Conservation (phyloP, 768 basidiomycete species). For the Aureoboletus auriporus region DNA sequence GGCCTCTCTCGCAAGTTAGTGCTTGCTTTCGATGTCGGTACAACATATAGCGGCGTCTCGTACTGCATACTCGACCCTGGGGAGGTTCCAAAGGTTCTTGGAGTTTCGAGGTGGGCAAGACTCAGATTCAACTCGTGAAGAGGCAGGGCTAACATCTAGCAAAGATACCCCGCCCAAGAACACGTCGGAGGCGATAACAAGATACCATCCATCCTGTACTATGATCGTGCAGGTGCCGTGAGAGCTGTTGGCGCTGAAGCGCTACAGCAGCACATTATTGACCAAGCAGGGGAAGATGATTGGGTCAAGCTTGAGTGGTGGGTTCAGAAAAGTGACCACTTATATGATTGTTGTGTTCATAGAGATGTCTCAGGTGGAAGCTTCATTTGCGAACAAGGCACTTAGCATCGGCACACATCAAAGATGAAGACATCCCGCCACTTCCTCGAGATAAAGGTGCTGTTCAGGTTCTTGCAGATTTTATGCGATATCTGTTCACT, state of each 20-base stretch:
- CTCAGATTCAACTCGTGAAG: background rate
- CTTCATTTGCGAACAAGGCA: slow-evolving; percentile 33
- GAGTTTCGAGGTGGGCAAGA: slow-evolving; percentile 23
- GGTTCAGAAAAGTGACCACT: background rate
- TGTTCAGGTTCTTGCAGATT: slow-evolving; percentile 18
- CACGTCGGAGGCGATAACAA: slow-evolving; percentile 34
- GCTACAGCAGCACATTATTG: slow-evolving; percentile 16
- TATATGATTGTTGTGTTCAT: background rate
- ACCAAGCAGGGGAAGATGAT: slow-evolving; percentile 35
- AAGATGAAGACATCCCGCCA: slow-evolving; percentile 18
- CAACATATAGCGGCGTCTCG: slow-evolving; percentile 23
- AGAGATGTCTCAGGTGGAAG: slow-evolving; percentile 23
- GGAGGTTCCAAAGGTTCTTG: slow-evolving; percentile 25
- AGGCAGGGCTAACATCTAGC: background rate
- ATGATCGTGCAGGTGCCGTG: slow-evolving; percentile 36
- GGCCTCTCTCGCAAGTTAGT: slow-evolving; percentile 39
- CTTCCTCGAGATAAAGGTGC: slow-evolving; percentile 15
- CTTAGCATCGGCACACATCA: slow-evolving; percentile 19
- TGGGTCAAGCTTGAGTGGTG: slow-evolving; percentile 41
- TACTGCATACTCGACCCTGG: slow-evolving; percentile 35
- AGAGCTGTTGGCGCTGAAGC: slow-evolving; percentile 42
- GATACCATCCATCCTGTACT: slow-evolving; percentile 33
- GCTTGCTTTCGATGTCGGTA: slow-evolving; percentile 34
- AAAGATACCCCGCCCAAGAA: slow-evolving; percentile 44
- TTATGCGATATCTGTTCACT: slow-evolving; percentile 23